These are phyloP conservation scores for Colletotrichum higginsianum DNA, from an alignment of 2,329 filamentous ascomycete genomes.

Conservation along the genomic window DNA sequence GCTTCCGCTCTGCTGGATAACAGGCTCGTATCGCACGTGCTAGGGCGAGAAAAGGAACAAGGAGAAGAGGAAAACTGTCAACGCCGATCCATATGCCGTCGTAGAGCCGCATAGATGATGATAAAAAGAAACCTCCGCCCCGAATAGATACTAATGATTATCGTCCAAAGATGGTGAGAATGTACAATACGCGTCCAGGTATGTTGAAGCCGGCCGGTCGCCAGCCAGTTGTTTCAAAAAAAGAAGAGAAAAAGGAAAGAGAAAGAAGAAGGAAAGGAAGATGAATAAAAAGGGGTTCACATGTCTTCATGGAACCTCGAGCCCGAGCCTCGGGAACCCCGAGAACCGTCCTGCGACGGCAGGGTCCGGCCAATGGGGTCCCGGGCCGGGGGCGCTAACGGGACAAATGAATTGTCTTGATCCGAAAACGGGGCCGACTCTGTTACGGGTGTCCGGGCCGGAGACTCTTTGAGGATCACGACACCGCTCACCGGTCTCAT, in stretches of 20 bases:
- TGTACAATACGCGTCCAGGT: constrained; percentile 40
- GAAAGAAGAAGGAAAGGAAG: background rate
- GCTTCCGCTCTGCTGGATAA: background rate
- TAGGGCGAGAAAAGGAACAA: background rate
- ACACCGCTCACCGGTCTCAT: constrained; percentile 74
- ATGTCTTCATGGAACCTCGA: constrained; percentile 61
- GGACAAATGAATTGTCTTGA: constrained; percentile 34
- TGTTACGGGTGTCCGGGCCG: constrained; percentile 73
- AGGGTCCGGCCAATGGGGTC: constrained; percentile 58
- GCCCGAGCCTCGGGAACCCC: constrained; percentile 51
- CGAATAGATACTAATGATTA: constrained; percentile 40
- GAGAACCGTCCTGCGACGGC: constrained; percentile 51
- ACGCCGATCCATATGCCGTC: constrained; percentile 41
- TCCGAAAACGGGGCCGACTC: constrained; percentile 66
- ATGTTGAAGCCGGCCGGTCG: constrained; percentile 18
- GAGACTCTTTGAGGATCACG: constrained; percentile 75
- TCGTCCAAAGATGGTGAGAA: constrained; percentile 36
- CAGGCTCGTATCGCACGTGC: constrained; percentile 17
- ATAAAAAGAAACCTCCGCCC: background rate
- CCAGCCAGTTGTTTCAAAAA: constrained; percentile 4
- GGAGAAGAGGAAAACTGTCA: constrained; percentile 3
- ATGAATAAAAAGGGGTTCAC: constrained; percentile 21
- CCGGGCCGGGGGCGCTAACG: constrained; percentile 47
- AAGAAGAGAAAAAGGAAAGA: background rate
- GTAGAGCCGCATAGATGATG: constrained; percentile 26